These are phyloP conservation scores for Pyrenophora graminea DNA, from an alignment of 2,329 filamentous ascomycete species.

Conservation along the genomic window DNA sequence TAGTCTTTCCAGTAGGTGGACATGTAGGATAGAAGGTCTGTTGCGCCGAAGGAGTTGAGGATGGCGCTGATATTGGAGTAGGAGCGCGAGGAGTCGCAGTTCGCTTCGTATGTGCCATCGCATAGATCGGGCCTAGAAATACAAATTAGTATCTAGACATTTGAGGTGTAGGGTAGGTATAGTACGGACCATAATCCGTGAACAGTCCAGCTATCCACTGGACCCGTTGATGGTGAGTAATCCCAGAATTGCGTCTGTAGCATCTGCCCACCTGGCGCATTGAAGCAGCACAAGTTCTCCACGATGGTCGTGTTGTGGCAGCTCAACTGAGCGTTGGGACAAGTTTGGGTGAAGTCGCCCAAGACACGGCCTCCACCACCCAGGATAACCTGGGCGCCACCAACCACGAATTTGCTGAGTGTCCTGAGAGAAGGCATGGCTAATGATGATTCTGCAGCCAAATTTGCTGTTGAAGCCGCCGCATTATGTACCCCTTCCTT, in stretches of 20 bases:
- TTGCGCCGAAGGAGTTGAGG: slow-evolving; percentile 58
- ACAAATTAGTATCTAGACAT: background rate
- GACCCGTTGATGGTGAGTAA: slow-evolving; percentile 65
- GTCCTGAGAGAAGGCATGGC: slow-evolving; percentile 43
- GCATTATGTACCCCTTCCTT: slow-evolving; percentile 35
- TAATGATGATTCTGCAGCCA: slow-evolving; percentile 30
- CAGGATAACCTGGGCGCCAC: slow-evolving; percentile 41
- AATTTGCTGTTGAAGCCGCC: slow-evolving; percentile 14
- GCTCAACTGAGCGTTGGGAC: slow-evolving; percentile 56
- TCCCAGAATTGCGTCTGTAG: slow-evolving; percentile 82
- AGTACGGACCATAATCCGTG: slow-evolving; percentile 67
- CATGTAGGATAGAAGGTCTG: slow-evolving; percentile 68
- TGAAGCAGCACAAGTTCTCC: slow-evolving; percentile 74
- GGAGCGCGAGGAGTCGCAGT: slow-evolving; percentile 64
- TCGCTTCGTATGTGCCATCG: slow-evolving; percentile 69
- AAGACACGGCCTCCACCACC: slow-evolving; percentile 32
- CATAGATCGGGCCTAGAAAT: slow-evolving; percentile 57
- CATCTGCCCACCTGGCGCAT: slow-evolving; percentile 70
- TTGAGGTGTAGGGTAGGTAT: background rate
- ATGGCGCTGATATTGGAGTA: slow-evolving; percentile 70
- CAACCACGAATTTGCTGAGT: slow-evolving; percentile 44
- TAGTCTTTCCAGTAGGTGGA: slow-evolving; percentile 72
- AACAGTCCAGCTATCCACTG: slow-evolving; percentile 72
- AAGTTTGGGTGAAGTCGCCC: slow-evolving; percentile 30
- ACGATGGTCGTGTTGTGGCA: slow-evolving; percentile 66